These are phyloP conservation scores for Cymbopogon flexuosus DNA, from an alignment of 202 grass and related monocot genomes.

Conservation along the genomic window DNA sequence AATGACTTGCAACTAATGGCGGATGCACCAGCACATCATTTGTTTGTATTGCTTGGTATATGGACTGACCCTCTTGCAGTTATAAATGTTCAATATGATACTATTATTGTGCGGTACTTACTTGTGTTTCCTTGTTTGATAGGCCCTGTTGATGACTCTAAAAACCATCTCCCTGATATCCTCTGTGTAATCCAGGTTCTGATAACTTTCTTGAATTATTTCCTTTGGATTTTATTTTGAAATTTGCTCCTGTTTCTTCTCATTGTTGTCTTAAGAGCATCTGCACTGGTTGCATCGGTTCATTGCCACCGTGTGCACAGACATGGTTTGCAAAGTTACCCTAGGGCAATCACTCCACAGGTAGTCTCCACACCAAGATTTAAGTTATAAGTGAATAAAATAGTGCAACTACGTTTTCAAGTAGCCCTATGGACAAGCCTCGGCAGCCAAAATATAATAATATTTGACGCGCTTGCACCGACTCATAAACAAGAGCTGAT, in stretches of 20 bases:
- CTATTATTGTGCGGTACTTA: neutral
- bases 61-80: neutral
- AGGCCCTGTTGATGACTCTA: conserved; percentile 89
- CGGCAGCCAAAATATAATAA: neutral
- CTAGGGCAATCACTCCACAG: too few species aligned
- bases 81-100: neutral
- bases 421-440: too few species aligned
- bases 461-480: too few species aligned
- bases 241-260: neutral
- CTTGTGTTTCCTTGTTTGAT: conserved; percentile 24
- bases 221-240: conserved; percentile 1
- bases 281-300: neutral
- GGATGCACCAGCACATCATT: conserved; percentile 88
- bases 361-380: too few species aligned
- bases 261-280: neutral
- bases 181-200: conserved; percentile 87
- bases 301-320: neutral
- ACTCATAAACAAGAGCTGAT: too few species aligned
- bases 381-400: too few species aligned
- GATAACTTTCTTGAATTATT: conserved; percentile 11
- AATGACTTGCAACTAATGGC: conserved; percentile 99
- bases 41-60: conserved; percentile 99
- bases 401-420: too few species aligned
- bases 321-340: neutral
- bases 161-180: conserved; percentile 94